Base-by-base conservation (phyloP, 129 eudicot species). In the Flaveria robusta region DNA sequence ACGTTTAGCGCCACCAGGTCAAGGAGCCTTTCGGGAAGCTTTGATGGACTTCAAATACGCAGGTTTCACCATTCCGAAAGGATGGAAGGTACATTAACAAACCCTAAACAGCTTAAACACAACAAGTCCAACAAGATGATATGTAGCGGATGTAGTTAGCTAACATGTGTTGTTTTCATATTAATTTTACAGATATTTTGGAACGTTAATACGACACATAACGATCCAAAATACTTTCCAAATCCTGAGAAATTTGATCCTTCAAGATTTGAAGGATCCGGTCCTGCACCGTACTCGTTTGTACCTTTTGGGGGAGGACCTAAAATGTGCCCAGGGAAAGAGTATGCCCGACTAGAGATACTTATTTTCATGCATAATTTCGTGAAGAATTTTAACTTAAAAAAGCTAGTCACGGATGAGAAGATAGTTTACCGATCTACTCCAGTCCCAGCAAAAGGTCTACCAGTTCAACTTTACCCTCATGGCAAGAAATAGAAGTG, bases 221-320 rank as follows among this genome's bases (percentile, higher is more conserved):
- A 76, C 18, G 78, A 84, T 63, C 79, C 74, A 49, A 66, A 76
- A 68, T 84, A 70, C 68, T 84, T 84, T 23, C 84, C 87, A 5
- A 42, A 80, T 16, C 87, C 87, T 1, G 58, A 74, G 68, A 71
- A 71, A 77, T 84, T 84, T 71, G 84, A 84, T 58, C 84, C 87
- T 56, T 80, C 87, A 5, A 80, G 87, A 47, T 84, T 84, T 14
- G 84, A 76, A 76, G 87, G 87, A 46, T 74, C 79, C 3, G 87
- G 87, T 14, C 87, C 87, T 14, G 49, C 51, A 23, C 87, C 87
- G 26, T 84, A 70, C 51, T 70, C 87, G 16, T 80, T 43, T 49
- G 87, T 80, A 1, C 84, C 84, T 3, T 84, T 84, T 9, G 87
- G 87, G 5, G 87, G 87, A 54, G 87, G 87, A 8, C 87, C 84